Evolutionary conservation across 257 asterid genomes (phyloP), one percentile per base, ranked within the genome.

Genomic region (Penstemon eatonii): DNA sequence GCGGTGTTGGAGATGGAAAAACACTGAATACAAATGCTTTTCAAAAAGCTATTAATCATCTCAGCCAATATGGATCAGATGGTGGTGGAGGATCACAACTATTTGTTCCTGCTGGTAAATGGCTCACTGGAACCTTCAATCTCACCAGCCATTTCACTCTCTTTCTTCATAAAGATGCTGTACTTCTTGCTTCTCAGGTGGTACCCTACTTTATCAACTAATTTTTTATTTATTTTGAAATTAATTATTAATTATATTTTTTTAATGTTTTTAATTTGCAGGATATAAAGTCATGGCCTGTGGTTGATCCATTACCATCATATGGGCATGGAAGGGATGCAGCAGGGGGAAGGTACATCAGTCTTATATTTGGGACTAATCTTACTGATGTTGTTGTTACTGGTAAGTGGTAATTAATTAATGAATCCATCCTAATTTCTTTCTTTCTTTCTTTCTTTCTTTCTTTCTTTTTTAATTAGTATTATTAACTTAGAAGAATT

Each of bases 91-190:
- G 33, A 1, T 25, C 90, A 33, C 95, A 77, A 76, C 84, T 92
- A 10, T 53, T 79, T 44, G 89, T 92, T 66, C 97, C 98, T 25
- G 78, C 98, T 12, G 98, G 98, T 8, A 81, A 79, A 66, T 92
- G 98, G 97, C 72, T 92, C 37, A 89, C 98, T 2, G 96, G 93
- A 5, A 81, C 74, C 78, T 89, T 92, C 80, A 92, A 92, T 50
- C 95, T 92, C 78, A 89, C 98, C 40, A 87, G 95, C 59, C 98
- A 92, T 68, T 92, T 92, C 84, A 92, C 98, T 70, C 95, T 92
- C 0, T 92, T 46, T 56, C 96, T 92, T 72, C 91, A 89, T 38
- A 80, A 65, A 55, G 91, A 86, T 79, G 97, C 98, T 8, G 66
- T 86, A 50, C 89, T 89, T 41, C 83, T 92, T 45, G 98, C 96